Evolutionary conservation across 345 rosid species (phyloP).

Genomic region (Bruguiera sexangula): DNA sequence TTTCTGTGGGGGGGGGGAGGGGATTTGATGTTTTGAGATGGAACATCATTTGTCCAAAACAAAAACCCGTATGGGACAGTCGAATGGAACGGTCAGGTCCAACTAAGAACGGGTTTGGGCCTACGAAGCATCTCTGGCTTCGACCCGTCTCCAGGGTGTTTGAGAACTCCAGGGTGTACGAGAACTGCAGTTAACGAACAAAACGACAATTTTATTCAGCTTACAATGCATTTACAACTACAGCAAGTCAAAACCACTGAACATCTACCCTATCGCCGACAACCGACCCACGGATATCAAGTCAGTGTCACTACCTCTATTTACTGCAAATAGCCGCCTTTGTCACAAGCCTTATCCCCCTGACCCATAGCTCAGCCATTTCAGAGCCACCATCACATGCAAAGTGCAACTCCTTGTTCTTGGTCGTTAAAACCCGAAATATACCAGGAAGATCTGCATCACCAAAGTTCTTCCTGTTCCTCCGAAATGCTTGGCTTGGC

Average conservation of each 20-base stretch:
- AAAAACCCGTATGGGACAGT: too few relatives aligned
- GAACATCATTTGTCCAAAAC: too few relatives aligned
- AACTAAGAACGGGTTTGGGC: too few relatives aligned
- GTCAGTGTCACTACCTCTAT: background rate
- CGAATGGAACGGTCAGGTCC: too few relatives aligned
- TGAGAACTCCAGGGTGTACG: too few relatives aligned
- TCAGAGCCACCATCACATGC: constrained; percentile 69
- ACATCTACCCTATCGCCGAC: background rate
- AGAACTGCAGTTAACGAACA: too few relatives aligned
- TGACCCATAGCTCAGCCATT: constrained; percentile 84
- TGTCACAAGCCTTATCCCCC: constrained; percentile 86
- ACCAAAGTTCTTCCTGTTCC: constrained; percentile 44
- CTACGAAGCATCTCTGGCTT: too few relatives aligned
- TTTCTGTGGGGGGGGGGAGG: too few relatives aligned
- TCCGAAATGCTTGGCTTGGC: constrained; percentile 47
- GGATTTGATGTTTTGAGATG: too few relatives aligned
- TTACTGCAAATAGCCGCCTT: constrained; percentile 46
- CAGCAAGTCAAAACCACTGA: constrained; percentile 32
- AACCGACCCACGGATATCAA: background rate
- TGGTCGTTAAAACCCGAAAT: constrained; percentile 65
- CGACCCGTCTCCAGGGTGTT: too few relatives aligned
- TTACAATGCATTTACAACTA: constrained; percentile 32
- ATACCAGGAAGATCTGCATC: constrained; percentile 46
- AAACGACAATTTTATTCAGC: background rate
- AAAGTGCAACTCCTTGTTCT: constrained; percentile 77